Conservation (phyloP, 768 basidiomycete species). For the Trametopsis cervina region DNA sequence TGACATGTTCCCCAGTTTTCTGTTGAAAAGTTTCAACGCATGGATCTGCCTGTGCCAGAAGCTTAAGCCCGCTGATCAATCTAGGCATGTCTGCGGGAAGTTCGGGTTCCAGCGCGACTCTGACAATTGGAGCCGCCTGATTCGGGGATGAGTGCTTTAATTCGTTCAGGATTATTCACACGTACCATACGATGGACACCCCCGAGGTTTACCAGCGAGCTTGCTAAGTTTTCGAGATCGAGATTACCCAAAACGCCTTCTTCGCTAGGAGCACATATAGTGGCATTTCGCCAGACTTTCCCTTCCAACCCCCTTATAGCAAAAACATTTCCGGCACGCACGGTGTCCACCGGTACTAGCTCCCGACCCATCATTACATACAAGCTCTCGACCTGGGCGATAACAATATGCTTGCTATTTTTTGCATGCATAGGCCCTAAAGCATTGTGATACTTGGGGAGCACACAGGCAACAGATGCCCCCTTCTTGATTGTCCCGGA, state of each 20-base stretch:
- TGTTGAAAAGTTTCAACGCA: conserved; percentile 98
- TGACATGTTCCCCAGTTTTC: conserved; percentile 95
- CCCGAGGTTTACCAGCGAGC: conserved; percentile 76
- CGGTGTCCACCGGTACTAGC: conserved; percentile 73
- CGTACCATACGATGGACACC: conserved; percentile 58
- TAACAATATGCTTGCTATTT: conserved; percentile 59
- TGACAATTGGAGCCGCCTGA: conserved; percentile 87
- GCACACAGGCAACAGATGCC: conserved; percentile 57
- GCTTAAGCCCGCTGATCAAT: conserved; percentile 76
- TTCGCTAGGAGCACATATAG: conserved; percentile 66
- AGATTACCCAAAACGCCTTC: conserved; percentile 31
- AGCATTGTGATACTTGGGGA: conserved; percentile 78
- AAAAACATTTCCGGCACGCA: conserved; percentile 91
- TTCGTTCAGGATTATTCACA: conserved; percentile 4
- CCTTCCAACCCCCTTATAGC: conserved; percentile 88
- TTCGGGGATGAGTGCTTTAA: too few relatives aligned
- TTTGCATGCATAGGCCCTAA: conserved; percentile 56
- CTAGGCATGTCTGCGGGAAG: conserved; percentile 84
- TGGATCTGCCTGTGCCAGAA: conserved; percentile 92
- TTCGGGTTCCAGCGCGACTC: conserved; percentile 87
- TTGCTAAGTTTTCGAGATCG: conserved; percentile 30
- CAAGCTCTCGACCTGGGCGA: conserved; percentile 62
- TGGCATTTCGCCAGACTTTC: conserved; percentile 85
- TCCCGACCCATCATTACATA: conserved; percentile 99
- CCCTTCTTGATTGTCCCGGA: conserved; percentile 75